Base-by-base conservation (phyloP, 805 yeast species). In the Saturnispora diversa region DNA sequence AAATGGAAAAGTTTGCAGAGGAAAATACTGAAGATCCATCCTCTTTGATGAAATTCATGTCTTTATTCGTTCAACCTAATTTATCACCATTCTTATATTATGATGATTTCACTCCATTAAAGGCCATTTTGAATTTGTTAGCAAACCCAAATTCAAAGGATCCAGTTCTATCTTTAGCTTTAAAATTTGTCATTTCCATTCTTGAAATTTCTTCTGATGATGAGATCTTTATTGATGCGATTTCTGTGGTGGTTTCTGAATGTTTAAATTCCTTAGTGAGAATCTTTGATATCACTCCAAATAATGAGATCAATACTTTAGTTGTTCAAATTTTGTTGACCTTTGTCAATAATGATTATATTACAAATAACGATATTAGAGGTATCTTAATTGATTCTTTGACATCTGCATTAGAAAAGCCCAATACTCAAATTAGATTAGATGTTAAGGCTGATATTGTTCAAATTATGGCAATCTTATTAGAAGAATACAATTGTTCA, bases 21-120 rank as follows among this genome's bases (percentile, higher is more conserved):
- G 95, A 83, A 51, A 92, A 90, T 56, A 64, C 81, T 24, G 94
- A 86, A 54, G 86, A 82, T 51, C 80, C 90, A 1, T 86, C 97
- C 0, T 72, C 94, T 0, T 56, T 90, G 32, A 63, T 88, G 74
- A 74, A 68, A 42, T 55, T 86, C 8, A 71, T 90, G 51, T 59
- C 75, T 6, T 73, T 94, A 77, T 64, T 82, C 36, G 54, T 66
- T 4, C 55, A 61, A 24, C 62, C 65, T 5, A 62, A 64, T 17
- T 65, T 80, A 28, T 62, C 69, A 35, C 65, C 66, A 11, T 74
- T 80, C 44, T 59, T 85, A 32, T 69, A 68, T 41, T 59, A 68
- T 40, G 82, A 83, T 46, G 70, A 80, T 34, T 66, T 60, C 37
- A 65, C 72, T 2, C 73, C 86, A 6, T 68, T 73, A 0, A 55